Conservation (phyloP, 2,329 filamentous ascomycete species). For the Fusarium mundagurra region DNA sequence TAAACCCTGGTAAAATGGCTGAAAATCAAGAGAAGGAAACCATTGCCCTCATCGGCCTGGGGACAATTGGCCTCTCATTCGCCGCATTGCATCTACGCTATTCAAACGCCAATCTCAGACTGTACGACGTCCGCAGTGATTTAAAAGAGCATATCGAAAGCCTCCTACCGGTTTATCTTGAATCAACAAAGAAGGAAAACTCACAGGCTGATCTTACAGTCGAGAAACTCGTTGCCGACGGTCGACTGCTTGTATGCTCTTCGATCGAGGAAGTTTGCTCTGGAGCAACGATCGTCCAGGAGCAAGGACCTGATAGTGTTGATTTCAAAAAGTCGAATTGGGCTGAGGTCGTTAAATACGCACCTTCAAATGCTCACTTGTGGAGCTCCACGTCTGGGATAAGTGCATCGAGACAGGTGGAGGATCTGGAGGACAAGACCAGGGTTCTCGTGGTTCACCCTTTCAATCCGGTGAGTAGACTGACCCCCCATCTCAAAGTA, state of each 20-base stretch:
- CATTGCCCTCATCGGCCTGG: conserved; percentile 21
- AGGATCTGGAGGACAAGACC: conserved; percentile 14
- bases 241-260: conserved; percentile 14
- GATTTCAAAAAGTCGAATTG: conserved; percentile 34
- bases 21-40: conserved; percentile 3
- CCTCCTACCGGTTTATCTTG: conserved; percentile 15
- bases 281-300: conserved; percentile 19
- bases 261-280: conserved; percentile 23
- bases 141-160: conserved; percentile 22
- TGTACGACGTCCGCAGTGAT: conserved; percentile 28
- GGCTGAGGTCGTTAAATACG: conserved; percentile 4
- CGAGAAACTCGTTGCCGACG: not conserved
- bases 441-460: conserved; percentile 32
- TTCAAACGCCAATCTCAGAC: conserved; percentile 10
- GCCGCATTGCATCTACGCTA: conserved; percentile 25
- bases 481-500: fast-evolving
- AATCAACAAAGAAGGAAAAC: conserved; percentile 4
- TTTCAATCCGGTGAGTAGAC: conserved; percentile 19
- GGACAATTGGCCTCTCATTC: conserved; percentile 33
- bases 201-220: not conserved
- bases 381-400: conserved; percentile 36
- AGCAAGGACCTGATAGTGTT: conserved; percentile 33
- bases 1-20: too few species aligned
- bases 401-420: conserved; percentile 21
- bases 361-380: not conserved